Base-by-base conservation (phyloP, 257 asterid species). In the Parsonsia alboflavescens region DNA sequence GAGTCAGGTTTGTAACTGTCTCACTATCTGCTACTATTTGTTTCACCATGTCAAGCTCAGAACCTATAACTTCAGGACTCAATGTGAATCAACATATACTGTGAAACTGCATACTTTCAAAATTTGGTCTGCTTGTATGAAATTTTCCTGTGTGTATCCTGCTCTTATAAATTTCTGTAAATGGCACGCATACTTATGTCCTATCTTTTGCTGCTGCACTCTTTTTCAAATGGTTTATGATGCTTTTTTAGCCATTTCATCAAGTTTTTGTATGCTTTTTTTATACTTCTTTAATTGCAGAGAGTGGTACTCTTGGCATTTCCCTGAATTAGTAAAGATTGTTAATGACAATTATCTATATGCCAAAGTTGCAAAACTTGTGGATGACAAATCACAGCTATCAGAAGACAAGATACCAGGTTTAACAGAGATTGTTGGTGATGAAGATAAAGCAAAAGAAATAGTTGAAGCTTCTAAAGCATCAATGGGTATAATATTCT, bases 251-350 rank as follows among this genome's bases (percentile, higher is more conserved):
- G 21, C 26, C 63, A 7, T n/a, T 42, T 2, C 33, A 13, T 57
- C 72, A 26, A 68, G 46, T 22, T 59, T 36, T 69, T 61, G 46
- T 36, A 45, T 59, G 19, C 5, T 39, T 68, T 63, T 58, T 13
- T 41, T 76, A 33, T 71, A 30, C 73, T 24, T 26, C 58, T 54
- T 73, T 73, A 70, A 42, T 15, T 83, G 81, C 84, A 94, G 98
- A 80, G 98, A 94, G 78, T 94, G 98, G 97, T 94, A 94, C 84
- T 89, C 96, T 1, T 92, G 98, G 97, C 98, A 94, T 82, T 93
- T 94, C 81, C 98, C 98, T 0, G 98, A 94, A 75, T 76, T 94
- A 70, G 97, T 77, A 66, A 94, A 92, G 85, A 90, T 94, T 82
- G 81, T 92, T 44, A 94, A 86, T 74, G 97, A 94, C 86, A 94